Percentiles rank a stretch among this genome's conserved stretches.
Evolutionary conservation across 2,329 filamentous ascomycete genomes (phyloP).

Genomic region (Arthroderma uncinatum): DNA sequence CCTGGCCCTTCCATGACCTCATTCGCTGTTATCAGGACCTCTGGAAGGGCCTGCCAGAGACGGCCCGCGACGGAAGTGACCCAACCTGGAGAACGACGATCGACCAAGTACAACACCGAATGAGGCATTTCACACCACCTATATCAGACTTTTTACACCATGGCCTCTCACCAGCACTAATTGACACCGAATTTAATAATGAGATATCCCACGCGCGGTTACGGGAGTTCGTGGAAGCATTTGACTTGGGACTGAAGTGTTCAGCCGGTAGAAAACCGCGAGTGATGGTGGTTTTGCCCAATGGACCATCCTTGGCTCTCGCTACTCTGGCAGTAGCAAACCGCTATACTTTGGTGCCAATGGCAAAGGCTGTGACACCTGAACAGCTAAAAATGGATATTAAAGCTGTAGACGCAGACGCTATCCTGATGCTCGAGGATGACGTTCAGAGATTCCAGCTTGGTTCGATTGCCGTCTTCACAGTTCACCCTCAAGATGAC

Average conservation of each 20-base stretch:
- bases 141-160: background rate
- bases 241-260: background rate
- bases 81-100: background rate
- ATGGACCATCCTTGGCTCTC: background rate
- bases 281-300: conserved; percentile 3
- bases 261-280: background rate
- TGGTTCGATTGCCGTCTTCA: background rate
- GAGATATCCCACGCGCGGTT: background rate
- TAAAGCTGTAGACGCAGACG: background rate
- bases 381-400: background rate
- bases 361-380: background rate
- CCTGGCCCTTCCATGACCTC: background rate
- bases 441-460: background rate
- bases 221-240: background rate
- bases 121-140: background rate
- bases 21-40: background rate
- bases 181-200: background rate
- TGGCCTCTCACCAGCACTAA: background rate
- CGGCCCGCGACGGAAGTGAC: background rate
- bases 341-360: background rate
- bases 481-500: background rate
- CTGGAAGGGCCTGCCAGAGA: background rate
- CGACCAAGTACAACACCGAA: background rate
- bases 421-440: background rate
- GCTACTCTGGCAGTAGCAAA: conserved; percentile 1